Base-by-base conservation (phyloP, 2,329 filamentous ascomycete species). In the Diplocarpon mali region DNA sequence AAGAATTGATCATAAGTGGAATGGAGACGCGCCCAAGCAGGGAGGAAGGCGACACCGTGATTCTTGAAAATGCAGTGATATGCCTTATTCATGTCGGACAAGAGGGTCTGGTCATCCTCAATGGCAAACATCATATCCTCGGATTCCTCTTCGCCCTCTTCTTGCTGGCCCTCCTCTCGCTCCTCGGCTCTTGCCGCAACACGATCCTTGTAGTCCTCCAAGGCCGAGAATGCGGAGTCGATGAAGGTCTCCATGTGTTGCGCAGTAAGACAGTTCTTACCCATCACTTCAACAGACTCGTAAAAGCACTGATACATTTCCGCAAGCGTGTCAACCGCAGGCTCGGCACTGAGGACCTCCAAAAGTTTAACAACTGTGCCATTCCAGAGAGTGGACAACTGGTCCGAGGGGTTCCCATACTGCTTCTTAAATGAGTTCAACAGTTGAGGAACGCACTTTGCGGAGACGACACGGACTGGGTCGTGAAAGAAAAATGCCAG, bases 221-320 rank as follows among this genome's bases (percentile, higher is more conserved):
- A 75, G 3, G 92, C 85, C 11, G 83, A 88, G 59, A 83, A 78
- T 38, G 89, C 87, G 1, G 84, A 83, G 52, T 88, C 81, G 56
- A 96, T 90, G 64, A 96, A 98, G 36, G 78, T 78, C 46, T 73
- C 71, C 83, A 98, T 89, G 63, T 95, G 84, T 32, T 81, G 73
- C 32, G 73, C 70, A 5, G 74, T 85, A 38, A 98, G 73, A 61
- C 83, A 90, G 57, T 85, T 80, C 65, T 85, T 86, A 48, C 90
- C 90, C 53, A 94, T 78, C 16, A 95, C 89, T 67, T 96, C 90
- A 7, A 98, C 81, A 20, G 87, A 95, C 65, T 98, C 92, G 64
- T 98, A 98, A 71, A 98, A 98, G 70, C 92, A 98, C 65, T 96
- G 90, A 67, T 95, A 98, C 87, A 98, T 95, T 67, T 96, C 92